phyloP scores from a whole-genome alignment of 2,329 filamentous ascomycete species.

The Colletotrichum brevisporum region DNA sequence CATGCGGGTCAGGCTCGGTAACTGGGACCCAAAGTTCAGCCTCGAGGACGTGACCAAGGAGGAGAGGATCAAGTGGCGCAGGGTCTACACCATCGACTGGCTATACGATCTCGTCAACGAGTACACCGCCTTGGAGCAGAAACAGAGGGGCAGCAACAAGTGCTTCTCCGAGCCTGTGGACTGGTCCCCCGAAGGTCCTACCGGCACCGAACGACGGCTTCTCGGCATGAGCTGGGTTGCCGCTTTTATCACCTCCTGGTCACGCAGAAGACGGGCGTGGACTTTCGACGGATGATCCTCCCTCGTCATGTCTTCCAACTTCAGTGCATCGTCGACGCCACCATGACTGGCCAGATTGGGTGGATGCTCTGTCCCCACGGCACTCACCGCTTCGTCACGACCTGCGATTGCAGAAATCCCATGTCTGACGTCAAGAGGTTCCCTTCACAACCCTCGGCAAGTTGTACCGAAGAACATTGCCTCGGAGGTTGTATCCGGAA shows the following conservation, averaged over 20 bases:
- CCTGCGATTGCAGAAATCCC: constrained; percentile 28
- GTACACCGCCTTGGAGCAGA: constrained; percentile 56
- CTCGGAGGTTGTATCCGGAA: too few relatives aligned
- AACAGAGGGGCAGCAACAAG: constrained; percentile 50
- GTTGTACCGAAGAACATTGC: too few relatives aligned
- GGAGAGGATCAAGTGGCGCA: constrained; percentile 60
- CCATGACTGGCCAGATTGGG: constrained; percentile 55
- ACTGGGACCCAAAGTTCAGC: constrained; percentile 59
- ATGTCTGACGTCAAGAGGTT: not conserved
- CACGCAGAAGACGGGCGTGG: constrained; percentile 57
- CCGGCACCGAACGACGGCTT: constrained; percentile 47
- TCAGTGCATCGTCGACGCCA: constrained; percentile 64
- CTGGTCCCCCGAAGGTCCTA: not conserved
- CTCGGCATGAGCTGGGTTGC: constrained; percentile 64
- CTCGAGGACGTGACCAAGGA: constrained; percentile 53
- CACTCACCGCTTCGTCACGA: constrained; percentile 53
- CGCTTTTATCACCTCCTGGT: constrained; percentile 58
- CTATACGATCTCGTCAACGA: constrained; percentile 66
- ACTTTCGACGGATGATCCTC: constrained; percentile 57
- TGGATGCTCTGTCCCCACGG: constrained; percentile 53
- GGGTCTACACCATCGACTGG: constrained; percentile 64
- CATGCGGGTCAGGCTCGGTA: constrained; percentile 54
- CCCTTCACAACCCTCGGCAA: too few relatives aligned
- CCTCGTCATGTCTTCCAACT: constrained; percentile 65
- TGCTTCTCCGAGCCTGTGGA: constrained; percentile 40